phyloP scores from a whole-genome alignment of 805 yeast species.

The Ogataea naganishii region DNA sequence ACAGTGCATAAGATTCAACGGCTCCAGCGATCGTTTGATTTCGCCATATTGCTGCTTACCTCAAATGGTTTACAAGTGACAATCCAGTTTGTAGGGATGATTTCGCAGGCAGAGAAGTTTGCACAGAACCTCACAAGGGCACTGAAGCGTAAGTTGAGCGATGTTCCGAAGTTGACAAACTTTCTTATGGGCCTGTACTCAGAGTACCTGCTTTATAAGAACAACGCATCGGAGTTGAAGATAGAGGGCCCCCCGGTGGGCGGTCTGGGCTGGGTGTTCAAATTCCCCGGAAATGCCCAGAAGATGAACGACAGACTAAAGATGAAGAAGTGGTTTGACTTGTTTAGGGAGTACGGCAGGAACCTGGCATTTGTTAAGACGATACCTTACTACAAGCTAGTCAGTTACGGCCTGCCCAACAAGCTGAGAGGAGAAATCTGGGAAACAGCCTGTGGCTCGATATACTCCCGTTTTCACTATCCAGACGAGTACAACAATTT shows the following conservation, averaged over 20 bases:
- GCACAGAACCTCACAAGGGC: slow-evolving; percentile 57
- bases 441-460: slow-evolving; percentile 87
- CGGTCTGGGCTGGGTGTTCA: slow-evolving; percentile 78
- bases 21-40: slow-evolving; percentile 66
- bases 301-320: slow-evolving; percentile 74
- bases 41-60: slow-evolving; percentile 67
- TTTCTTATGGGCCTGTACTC: slow-evolving; percentile 74
- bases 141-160: slow-evolving; percentile 53
- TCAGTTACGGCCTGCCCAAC: slow-evolving; percentile 92
- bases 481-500: slow-evolving; percentile 50
- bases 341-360: slow-evolving; percentile 75
- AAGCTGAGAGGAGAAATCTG: slow-evolving; percentile 91
- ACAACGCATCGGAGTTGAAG: slow-evolving; percentile 33
- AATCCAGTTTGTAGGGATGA: slow-evolving; percentile 69
- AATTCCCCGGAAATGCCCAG: slow-evolving; percentile 84
- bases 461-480: slow-evolving; percentile 60
- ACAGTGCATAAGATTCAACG: slow-evolving; percentile 82
- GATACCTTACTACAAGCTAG: slow-evolving; percentile 69
- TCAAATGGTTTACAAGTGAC: slow-evolving; percentile 55
- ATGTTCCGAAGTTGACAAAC: slow-evolving; percentile 52
- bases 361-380: slow-evolving; percentile 69
- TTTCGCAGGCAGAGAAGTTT: slow-evolving; percentile 73
- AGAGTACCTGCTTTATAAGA: slow-evolving; percentile 66
- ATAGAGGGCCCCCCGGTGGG: slow-evolving; percentile 57
- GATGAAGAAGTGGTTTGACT: slow-evolving; percentile 90